A percentile compares a stretch with the other conserved stretches of the same genome.
Conservation (phyloP, 331 rosid genomes). For the Dryas integrifolia region DNA sequence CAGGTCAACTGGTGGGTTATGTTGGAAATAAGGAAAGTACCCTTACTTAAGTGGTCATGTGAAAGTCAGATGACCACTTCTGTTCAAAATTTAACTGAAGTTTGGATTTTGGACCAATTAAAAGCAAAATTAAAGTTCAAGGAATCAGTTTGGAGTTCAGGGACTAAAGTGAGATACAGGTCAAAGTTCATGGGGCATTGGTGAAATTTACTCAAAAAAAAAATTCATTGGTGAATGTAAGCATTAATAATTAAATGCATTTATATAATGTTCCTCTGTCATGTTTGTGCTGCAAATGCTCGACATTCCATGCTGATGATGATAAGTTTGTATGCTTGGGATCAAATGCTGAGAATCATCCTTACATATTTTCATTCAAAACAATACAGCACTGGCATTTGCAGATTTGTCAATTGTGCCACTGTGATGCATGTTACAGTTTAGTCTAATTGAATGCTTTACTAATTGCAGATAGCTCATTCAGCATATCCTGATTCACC, state of each 20-base stretch:
- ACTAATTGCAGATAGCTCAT: conserved; percentile 65
- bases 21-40: too few species aligned
- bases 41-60: too few species aligned
- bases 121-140: too few species aligned
- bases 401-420: background rate
- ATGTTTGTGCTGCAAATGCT: background rate
- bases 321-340: background rate
- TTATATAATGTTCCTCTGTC: background rate
- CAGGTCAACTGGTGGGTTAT: too few species aligned
- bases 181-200: too few species aligned
- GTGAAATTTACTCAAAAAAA: background rate
- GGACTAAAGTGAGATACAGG: too few species aligned
- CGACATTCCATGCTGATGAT: background rate
- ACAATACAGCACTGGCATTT: background rate
- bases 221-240: background rate
- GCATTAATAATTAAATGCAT: background rate
- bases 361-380: background rate
- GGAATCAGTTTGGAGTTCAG: too few species aligned
- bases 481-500: conserved; percentile 84
- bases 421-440: background rate
- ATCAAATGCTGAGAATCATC: background rate
- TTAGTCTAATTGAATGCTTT: conserved; percentile 23
- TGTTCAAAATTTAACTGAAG: too few species aligned
- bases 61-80: too few species aligned
- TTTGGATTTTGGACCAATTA: too few species aligned